Conservation (phyloP, 768 basidiomycete genomes). For the Exidia glandulosa region DNA sequence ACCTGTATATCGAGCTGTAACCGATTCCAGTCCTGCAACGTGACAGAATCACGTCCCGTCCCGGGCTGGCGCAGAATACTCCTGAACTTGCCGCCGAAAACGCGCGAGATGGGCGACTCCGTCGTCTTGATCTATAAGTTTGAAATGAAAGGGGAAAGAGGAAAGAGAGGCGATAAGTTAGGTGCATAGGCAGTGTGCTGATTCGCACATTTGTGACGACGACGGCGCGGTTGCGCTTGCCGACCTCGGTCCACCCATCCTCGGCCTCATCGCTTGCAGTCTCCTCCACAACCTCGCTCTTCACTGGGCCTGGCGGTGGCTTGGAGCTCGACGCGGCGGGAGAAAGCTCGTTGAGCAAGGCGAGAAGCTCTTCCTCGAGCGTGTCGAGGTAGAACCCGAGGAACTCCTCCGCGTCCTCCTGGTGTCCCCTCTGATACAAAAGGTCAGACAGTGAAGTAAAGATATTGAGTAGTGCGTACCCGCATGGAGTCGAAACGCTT, state of each 20-base stretch:
- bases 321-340: slow-evolving; percentile 19
- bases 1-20: slow-evolving; percentile 86
- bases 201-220: slow-evolving; percentile 38
- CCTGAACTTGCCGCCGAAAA: slow-evolving; percentile 90
- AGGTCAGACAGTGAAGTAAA: background rate
- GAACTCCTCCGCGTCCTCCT: slow-evolving; percentile 98
- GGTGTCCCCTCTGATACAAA: slow-evolving; percentile 61
- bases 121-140: slow-evolving; percentile 61
- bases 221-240: slow-evolving; percentile 71
- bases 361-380: slow-evolving; percentile 81
- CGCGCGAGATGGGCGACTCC: slow-evolving; percentile 80
- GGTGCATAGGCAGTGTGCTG: background rate
- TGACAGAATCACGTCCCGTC: slow-evolving; percentile 66
- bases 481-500: slow-evolving; percentile 90
- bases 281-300: slow-evolving; percentile 28
- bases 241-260: slow-evolving; percentile 89
- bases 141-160: too few relatives aligned
- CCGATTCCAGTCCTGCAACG: slow-evolving; percentile 87
- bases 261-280: slow-evolving; percentile 37
- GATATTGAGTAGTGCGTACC: too few relatives aligned
- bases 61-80: slow-evolving; percentile 72
- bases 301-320: background rate
- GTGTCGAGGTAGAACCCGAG: slow-evolving; percentile 95
- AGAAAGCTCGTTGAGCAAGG: slow-evolving; percentile 42
- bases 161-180: too few relatives aligned